Base-by-base conservation (phyloP, 768 basidiomycete genomes). In the Suillus subalutaceus region DNA sequence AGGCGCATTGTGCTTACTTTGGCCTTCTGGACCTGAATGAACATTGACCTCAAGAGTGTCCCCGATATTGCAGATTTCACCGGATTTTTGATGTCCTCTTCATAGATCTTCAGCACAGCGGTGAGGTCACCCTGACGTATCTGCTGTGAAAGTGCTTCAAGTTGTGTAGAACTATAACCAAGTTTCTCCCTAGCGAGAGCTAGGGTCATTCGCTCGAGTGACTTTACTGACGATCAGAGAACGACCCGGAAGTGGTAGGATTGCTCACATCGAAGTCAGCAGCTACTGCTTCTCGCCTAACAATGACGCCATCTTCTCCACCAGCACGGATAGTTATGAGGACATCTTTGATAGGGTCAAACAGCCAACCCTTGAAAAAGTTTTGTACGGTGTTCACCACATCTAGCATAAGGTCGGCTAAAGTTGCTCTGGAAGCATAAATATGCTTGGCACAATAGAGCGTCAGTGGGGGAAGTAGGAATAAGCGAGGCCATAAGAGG, bases 21-120 rank as follows among this genome's bases (percentile, higher is more conserved):
- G 65, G 95, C 91, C 76, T 98, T 99, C 70, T 99, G 97, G 0
- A 98, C 85, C 73, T 98, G 97, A 38, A 99, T 90, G 68, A 99
- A 89, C 57, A 95, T 79, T 1, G 93, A 89, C 37, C 97, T 85
- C 20, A 98, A 80, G 9, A 99, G 81, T 16, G 89, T 91, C 4
- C 97, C 97, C 7, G 84, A 80, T 5, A 98, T 67, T 6, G 90
- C 93, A 23, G 92, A 94, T 70, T 86, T 89, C 56, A 98, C 71
- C 0, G 97, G 97, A n/a, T 80, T 86, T 74, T 90, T 90, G 79
- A 99, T 93, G 71, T 98, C 95, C 67, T 91, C 87, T 79, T 99
- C 97, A 72, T 97, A 98, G 6, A 96, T 84, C 72, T 89, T 81
- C 67, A 97, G 84, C 6, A 98, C 90, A 20, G 94, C 85, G 3